phyloP scores from a whole-genome alignment of 768 basidiomycete genomes.

The Lentinula edodes region DNA sequence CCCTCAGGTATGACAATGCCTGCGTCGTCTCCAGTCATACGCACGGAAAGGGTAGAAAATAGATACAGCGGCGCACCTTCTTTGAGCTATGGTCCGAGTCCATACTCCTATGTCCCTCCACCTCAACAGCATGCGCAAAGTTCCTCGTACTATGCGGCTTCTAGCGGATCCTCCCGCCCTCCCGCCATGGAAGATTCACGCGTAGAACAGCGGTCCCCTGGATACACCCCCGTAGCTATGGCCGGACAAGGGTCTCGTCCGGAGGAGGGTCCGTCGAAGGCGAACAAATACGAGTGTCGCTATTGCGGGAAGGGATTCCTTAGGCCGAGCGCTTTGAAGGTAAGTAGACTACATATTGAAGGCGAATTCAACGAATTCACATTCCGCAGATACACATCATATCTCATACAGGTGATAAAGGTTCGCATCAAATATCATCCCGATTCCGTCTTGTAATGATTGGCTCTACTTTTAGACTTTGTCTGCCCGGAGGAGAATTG shows the following conservation, averaged over 20 bases:
- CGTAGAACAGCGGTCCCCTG: background rate
- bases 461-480: constrained; percentile 31
- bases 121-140: background rate
- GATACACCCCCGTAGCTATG: background rate
- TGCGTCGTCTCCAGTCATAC: background rate
- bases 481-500: constrained; percentile 47
- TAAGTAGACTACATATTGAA: constrained; percentile 10
- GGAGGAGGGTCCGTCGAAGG: background rate
- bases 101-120: background rate
- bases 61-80: background rate
- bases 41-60: background rate
- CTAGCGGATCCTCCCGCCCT: background rate
- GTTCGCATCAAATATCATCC: constrained; percentile 25
- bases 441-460: constrained; percentile 7
- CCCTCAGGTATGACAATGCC: background rate
- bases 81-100: background rate
- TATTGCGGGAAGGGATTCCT: constrained; percentile 55
- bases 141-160: background rate
- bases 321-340: constrained; percentile 53
- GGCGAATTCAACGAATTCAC: background rate
- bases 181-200: background rate
- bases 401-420: constrained; percentile 55
- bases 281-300: constrained; percentile 40
- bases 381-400: constrained; percentile 47
- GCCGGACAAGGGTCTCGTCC: background rate